A percentile compares a stretch with the other conserved stretches of the same genome.
phyloP scores from a whole-genome alignment of 768 basidiomycete genomes.

The Tephrocybe sp. region DNA sequence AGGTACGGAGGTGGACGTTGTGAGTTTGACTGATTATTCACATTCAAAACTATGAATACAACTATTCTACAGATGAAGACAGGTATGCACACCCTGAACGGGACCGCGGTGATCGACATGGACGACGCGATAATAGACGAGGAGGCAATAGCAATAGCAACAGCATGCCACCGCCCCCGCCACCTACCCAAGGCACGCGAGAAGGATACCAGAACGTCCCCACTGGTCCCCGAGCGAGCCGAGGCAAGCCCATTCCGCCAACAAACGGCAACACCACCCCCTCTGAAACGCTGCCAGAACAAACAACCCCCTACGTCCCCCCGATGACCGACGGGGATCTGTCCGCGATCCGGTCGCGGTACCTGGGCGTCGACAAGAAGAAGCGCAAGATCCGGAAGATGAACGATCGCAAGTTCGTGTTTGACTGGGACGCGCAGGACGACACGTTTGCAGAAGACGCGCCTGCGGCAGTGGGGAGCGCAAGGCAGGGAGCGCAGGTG shows the following conservation, averaged over 20 bases:
- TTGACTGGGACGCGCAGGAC: slow-evolving; percentile 97
- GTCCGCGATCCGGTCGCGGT: slow-evolving; percentile 83
- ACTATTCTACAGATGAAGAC: slow-evolving; percentile 45
- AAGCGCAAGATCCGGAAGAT: slow-evolving; percentile 93
- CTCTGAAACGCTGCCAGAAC: slow-evolving; percentile 34
- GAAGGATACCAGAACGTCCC: slow-evolving; percentile 70
- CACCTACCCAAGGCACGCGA: slow-evolving; percentile 31
- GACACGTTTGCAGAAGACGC: slow-evolving; percentile 86
- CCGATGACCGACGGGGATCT: slow-evolving; percentile 83
- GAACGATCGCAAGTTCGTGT: slow-evolving; percentile 97
- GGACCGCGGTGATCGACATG: slow-evolving; percentile 40
- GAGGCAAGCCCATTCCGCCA: slow-evolving; percentile 45
- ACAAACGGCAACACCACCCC: slow-evolving; percentile 32
- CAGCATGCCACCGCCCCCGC: slow-evolving; percentile 38
- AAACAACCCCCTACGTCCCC: slow-evolving; percentile 44
- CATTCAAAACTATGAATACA: slow-evolving; percentile 12
- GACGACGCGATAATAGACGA: slow-evolving; percentile 43
- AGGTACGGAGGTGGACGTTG: slow-evolving; percentile 40
- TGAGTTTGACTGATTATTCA: slow-evolving; percentile 23
- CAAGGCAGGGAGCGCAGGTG: slow-evolving; percentile 79
- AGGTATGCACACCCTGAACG: slow-evolving; percentile 53
- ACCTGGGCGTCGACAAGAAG: slow-evolving; percentile 93
- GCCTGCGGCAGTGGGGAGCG: slow-evolving; percentile 66
- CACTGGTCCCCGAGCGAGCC: slow-evolving; percentile 81
- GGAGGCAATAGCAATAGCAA: too few relatives aligned